These are phyloP conservation scores for Suillus bovinus DNA, from an alignment of 768 basidiomycete genomes.

Conservation along the genomic window DNA sequence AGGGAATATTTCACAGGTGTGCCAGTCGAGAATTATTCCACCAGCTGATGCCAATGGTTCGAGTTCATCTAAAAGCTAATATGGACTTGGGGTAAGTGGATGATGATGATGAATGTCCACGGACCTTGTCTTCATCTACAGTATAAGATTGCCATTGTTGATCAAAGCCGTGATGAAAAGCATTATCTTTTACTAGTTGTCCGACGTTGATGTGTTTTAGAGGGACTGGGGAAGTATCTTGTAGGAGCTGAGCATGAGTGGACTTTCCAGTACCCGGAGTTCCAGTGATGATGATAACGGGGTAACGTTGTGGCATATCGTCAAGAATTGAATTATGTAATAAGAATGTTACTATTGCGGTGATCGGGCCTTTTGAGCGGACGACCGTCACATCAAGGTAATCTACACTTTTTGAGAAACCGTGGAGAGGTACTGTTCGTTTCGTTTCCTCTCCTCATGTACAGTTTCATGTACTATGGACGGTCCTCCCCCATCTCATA, in stretches of 20 bases:
- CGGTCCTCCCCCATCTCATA: slow-evolving; percentile 25
- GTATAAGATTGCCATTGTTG: slow-evolving; percentile 94
- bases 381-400: slow-evolving; percentile 1
- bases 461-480: not conserved
- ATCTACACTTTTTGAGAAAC: slow-evolving; percentile 13
- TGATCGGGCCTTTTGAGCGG: not conserved
- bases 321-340: too few species aligned
- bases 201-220: slow-evolving; percentile 88
- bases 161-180: slow-evolving; percentile 82
- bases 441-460: too few species aligned
- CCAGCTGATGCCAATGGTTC: slow-evolving; percentile 70
- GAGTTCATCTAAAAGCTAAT: slow-evolving; percentile 83
- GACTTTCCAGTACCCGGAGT: slow-evolving; percentile 97
- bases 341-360: too few species aligned
- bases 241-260: slow-evolving; percentile 86
- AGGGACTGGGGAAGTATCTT: slow-evolving; percentile 65
- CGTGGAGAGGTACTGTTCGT: too few species aligned
- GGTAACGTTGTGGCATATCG: not conserved
- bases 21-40: slow-evolving; percentile 91
- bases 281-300: slow-evolving; percentile 78
- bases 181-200: slow-evolving; percentile 82
- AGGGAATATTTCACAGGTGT: slow-evolving; percentile 90
- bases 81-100: too few species aligned
- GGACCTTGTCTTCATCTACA: slow-evolving; percentile 94
- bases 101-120: slow-evolving; percentile 17